Conservation (phyloP, 1,139 yeast species). For the Yamadazyma jaroonii region DNA sequence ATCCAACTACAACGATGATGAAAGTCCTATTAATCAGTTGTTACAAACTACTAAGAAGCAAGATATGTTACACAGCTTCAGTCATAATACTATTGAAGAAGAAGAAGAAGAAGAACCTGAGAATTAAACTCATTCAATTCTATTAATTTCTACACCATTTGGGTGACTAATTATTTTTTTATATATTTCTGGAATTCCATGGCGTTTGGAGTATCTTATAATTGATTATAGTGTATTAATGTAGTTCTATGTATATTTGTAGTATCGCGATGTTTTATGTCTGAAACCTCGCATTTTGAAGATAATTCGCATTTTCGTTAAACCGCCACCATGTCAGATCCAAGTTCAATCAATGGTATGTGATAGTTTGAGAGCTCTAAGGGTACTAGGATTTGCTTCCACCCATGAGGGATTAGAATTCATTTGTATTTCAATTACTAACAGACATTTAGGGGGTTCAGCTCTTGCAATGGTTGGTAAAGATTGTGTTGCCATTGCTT, state of each 20-base stretch:
- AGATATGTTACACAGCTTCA: conserved; percentile 24
- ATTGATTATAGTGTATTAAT: too few species aligned
- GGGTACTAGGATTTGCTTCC: too few species aligned
- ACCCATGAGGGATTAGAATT: too few species aligned
- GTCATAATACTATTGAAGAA: conserved; percentile 39
- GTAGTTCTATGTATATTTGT: background rate
- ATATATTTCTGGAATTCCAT: background rate
- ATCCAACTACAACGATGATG: conserved; percentile 35
- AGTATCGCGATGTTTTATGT: conserved; percentile 1
- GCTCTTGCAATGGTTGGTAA: conserved; percentile 99
- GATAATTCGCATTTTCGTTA: conserved; percentile 1
- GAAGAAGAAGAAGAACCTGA: conserved; percentile 44
- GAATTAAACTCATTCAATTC: background rate
- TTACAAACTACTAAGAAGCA: conserved; percentile 22
- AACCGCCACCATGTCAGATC: conserved; percentile 41
- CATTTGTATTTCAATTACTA: too few species aligned
- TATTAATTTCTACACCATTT: background rate
- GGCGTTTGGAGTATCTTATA: too few species aligned
- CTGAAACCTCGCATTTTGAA: too few species aligned
- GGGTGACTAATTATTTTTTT: background rate
- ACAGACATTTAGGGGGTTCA: conserved; percentile 59
- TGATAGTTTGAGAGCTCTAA: background rate
- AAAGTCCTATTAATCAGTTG: conserved; percentile 39
- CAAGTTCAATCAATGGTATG: conserved; percentile 45
- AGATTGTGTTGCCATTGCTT: conserved; percentile 96